phyloP scores from a whole-genome alignment of 345 rosid genomes.

The Brassica nigra region DNA sequence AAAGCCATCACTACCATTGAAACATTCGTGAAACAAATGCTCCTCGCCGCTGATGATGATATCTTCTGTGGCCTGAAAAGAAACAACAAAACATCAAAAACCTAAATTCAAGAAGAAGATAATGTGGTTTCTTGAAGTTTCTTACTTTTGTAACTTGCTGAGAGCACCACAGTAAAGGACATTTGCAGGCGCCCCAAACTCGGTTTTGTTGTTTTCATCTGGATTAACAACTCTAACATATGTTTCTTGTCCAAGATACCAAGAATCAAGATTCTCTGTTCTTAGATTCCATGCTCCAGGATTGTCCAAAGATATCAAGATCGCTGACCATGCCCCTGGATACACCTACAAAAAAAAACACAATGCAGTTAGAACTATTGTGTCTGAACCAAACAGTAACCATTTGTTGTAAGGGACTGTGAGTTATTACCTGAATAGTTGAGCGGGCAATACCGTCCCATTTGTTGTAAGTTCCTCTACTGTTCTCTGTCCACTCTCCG shows the following conservation, averaged over 20 bases:
- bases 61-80: constrained; percentile 73
- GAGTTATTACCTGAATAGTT: constrained; percentile 69
- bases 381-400: background rate
- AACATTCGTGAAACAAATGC: constrained; percentile 13
- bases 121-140: background rate
- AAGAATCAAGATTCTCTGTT: constrained; percentile 94
- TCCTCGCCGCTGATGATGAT: constrained; percentile 46
- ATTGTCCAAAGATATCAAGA: constrained; percentile 89
- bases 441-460: constrained; percentile 98
- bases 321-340: constrained; percentile 98
- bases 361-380: background rate
- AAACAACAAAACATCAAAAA: constrained; percentile 17
- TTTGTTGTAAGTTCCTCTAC: constrained; percentile 97
- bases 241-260: constrained; percentile 99
- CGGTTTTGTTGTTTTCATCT: constrained; percentile 88
- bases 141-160: constrained; percentile 72
- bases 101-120: background rate
- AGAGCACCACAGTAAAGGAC: constrained; percentile 90
- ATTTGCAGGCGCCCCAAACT: constrained; percentile 78
- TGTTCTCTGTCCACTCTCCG: constrained; percentile 95
- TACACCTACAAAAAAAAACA: constrained; percentile 56
- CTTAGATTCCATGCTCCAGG: constrained; percentile 98
- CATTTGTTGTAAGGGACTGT: background rate
- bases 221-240: constrained; percentile 90
- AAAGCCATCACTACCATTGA: constrained; percentile 25